These are phyloP conservation scores for Blastomyces gilchristii DNA, from an alignment of 2,329 filamentous ascomycete genomes.

Conservation along the genomic window DNA sequence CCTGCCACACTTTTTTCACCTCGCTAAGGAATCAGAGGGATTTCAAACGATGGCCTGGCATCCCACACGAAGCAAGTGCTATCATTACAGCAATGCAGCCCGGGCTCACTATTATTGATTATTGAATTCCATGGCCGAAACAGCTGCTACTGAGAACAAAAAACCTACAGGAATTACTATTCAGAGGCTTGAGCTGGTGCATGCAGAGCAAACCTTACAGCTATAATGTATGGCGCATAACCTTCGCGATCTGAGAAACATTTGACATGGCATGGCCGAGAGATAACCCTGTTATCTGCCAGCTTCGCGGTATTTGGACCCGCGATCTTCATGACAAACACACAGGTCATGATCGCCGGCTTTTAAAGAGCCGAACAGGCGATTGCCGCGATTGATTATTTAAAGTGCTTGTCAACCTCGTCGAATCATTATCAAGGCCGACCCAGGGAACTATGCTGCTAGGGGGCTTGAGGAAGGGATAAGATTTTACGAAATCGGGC, in stretches of 20 bases:
- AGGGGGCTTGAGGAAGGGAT: background rate
- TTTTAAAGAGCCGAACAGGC: background rate
- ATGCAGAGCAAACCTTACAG: background rate
- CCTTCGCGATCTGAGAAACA: background rate
- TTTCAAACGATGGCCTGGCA: background rate
- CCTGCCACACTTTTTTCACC: background rate
- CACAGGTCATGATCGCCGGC: background rate
- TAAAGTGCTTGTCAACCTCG: background rate
- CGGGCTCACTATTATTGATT: background rate
- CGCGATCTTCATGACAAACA: background rate
- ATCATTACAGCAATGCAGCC: background rate
- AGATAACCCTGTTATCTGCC: background rate
- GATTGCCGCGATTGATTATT: background rate
- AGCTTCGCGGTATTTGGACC: background rate
- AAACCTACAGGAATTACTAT: background rate
- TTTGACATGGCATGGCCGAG: background rate
- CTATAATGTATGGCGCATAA: background rate
- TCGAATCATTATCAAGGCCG: background rate
- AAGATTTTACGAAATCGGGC: background rate
- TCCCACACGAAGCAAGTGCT: too few species aligned
- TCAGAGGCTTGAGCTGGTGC: background rate
- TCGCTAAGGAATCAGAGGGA: background rate
- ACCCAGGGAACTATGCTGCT: background rate
- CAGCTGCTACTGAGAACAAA: background rate
- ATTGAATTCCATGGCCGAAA: background rate